A percentile compares a stretch with the other conserved stretches of the same genome.
Evolutionary conservation across 202 grass and related monocot species (phyloP).

Genomic region (Panicum virgatum): DNA sequence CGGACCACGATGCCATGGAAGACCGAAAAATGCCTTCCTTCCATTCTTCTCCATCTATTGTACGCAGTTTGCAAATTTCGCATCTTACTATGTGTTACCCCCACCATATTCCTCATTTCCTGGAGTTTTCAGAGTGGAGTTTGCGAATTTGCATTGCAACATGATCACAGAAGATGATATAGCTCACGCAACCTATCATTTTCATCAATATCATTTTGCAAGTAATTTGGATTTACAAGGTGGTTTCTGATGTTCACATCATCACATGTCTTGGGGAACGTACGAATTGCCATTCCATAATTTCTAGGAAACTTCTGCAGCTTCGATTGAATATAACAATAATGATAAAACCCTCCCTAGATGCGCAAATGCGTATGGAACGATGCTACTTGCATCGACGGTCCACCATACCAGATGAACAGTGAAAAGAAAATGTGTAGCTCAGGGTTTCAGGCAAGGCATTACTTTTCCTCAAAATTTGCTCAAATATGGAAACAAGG

Average conservation of each 20-base stretch:
- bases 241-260: background rate
- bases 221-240: background rate
- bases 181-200: background rate
- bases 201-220: background rate
- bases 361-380: background rate
- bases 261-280: too few relatives aligned
- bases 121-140: too few relatives aligned
- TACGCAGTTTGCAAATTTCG: background rate
- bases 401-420: background rate
- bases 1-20: background rate
- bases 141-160: too few relatives aligned
- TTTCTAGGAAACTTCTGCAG: background rate
- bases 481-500: background rate
- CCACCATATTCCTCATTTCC: background rate
- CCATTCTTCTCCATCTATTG: background rate
- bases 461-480: background rate
- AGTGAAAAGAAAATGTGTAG: too few relatives aligned
- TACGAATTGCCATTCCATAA: background rate
- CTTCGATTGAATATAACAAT: too few relatives aligned
- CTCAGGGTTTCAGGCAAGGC: background rate
- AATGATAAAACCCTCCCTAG: too few relatives aligned
- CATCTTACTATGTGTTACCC: background rate
- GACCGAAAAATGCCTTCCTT: background rate
- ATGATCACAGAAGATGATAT: too few relatives aligned
- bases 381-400: background rate